Percentiles rank a stretch among this genome's conserved stretches.
phyloP scores from a whole-genome alignment of 805 yeast genomes.

The Candida coleopterorum region DNA sequence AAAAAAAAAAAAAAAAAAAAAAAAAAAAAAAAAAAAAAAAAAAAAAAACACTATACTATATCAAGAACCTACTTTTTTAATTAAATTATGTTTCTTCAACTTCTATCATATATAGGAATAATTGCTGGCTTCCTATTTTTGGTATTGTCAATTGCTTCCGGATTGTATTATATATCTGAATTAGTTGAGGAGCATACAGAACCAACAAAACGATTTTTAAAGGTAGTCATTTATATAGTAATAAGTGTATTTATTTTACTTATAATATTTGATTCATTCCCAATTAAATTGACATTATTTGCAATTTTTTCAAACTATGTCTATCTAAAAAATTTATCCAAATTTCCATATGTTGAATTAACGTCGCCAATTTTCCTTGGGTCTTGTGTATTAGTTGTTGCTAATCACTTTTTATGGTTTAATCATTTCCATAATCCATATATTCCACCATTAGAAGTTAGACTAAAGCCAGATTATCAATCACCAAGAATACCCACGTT shows the following conservation, averaged over 20 bases:
- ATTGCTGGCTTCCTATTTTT: slow-evolving; percentile 37
- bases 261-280: slow-evolving; percentile 73
- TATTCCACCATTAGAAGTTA: slow-evolving; percentile 62
- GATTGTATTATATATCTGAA: slow-evolving; percentile 86
- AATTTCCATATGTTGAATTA: slow-evolving; percentile 80
- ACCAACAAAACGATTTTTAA: slow-evolving; percentile 68
- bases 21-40: too few relatives aligned
- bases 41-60: too few relatives aligned
- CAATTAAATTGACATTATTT: slow-evolving; percentile 60
- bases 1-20: too few relatives aligned
- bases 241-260: slow-evolving; percentile 52
- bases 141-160: slow-evolving; percentile 70
- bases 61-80: too few relatives aligned
- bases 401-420: slow-evolving; percentile 90
- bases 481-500: slow-evolving; percentile 75
- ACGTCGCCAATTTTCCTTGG: slow-evolving; percentile 65
- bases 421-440: slow-evolving; percentile 69
- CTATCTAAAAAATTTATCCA: slow-evolving; percentile 70
- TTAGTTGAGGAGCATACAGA: slow-evolving; percentile 91
- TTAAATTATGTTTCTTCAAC: slow-evolving; percentile 30
- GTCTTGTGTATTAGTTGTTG: slow-evolving; percentile 66
- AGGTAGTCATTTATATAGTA: slow-evolving; percentile 58
- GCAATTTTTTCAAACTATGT: slow-evolving; percentile 67
- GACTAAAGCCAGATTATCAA: slow-evolving; percentile 53
- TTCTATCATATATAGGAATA: slow-evolving; percentile 35